Evolutionary conservation across 2,329 filamentous ascomycete species (phyloP).

Genomic region (Fusarium mangiferae): DNA sequence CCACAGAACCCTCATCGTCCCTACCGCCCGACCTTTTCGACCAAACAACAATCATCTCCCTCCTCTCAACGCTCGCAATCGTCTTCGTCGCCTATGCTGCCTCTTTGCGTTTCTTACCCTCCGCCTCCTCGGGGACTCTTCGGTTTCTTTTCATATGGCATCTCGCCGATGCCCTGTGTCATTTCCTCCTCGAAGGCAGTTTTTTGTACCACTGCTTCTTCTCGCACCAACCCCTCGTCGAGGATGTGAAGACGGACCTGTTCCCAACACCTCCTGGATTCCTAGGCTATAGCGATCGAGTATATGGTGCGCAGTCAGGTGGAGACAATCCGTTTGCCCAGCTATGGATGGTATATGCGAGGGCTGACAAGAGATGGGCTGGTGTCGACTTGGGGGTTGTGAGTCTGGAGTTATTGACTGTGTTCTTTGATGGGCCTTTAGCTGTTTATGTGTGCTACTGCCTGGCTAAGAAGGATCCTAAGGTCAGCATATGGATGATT

Average conservation of each 20-base stretch:
- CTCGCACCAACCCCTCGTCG: constrained; percentile 56
- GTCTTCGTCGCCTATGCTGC: constrained; percentile 59
- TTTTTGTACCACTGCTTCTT: constrained; percentile 97
- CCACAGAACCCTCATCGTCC: constrained; percentile 36
- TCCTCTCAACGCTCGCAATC: constrained; percentile 65
- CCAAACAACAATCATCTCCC: constrained; percentile 67
- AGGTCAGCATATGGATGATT: constrained; percentile 70
- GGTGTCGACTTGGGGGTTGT: constrained; percentile 71
- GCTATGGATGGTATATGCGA: constrained; percentile 76
- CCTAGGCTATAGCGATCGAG: constrained; percentile 56
- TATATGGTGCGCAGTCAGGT: constrained; percentile 68
- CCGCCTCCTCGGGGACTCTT: constrained; percentile 62
- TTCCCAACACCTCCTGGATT: constrained; percentile 64
- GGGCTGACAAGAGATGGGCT: constrained; percentile 72
- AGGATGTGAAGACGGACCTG: constrained; percentile 43
- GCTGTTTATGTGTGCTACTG: constrained; percentile 69
- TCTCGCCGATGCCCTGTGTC: constrained; percentile 89
- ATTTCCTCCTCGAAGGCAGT: constrained; percentile 89
- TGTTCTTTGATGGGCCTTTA: constrained; percentile 69
- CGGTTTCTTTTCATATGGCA: constrained; percentile 95
- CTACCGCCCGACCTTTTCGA: constrained; percentile 69
- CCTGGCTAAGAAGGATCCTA: constrained; percentile 65
- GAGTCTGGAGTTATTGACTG: constrained; percentile 73
- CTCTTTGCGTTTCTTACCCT: constrained; percentile 60
- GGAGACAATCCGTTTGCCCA: constrained; percentile 65